phyloP scores from a whole-genome alignment of 1,139 yeast species.

The Saccharomyces pastorianus region DNA sequence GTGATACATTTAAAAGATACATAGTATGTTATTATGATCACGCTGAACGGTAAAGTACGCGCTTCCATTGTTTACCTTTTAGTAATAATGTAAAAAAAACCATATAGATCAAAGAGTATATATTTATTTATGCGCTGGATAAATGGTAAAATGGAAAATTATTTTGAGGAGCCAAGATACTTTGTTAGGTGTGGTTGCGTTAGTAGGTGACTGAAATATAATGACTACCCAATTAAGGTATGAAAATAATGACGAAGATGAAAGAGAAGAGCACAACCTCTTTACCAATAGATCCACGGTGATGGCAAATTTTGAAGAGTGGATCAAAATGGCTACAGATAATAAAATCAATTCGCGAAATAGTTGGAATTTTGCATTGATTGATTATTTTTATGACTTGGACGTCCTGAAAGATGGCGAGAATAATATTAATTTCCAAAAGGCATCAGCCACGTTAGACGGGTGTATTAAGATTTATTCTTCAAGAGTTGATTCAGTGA shows the following conservation, averaged over 20 bases:
- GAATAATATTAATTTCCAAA: slow-evolving; percentile 41
- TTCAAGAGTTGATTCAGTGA: slow-evolving; percentile 84
- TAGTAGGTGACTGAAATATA: not conserved
- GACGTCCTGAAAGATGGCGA: slow-evolving; percentile 30
- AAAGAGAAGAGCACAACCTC: slow-evolving; percentile 21
- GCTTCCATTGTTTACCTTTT: not conserved
- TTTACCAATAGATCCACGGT: slow-evolving; percentile 34
- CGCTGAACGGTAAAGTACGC: not conserved
- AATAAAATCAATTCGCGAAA: slow-evolving; percentile 64
- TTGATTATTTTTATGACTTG: slow-evolving; percentile 57
- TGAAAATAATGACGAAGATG: slow-evolving; percentile 14
- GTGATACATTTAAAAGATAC: not conserved
- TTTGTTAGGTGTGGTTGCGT: too few relatives aligned
- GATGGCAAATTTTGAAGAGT: slow-evolving; percentile 75
- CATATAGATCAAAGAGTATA: slow-evolving; percentile 18
- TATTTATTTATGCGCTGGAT: not conserved
- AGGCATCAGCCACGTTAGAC: slow-evolving; percentile 72
- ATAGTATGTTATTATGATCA: not conserved
- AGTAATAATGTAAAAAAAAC: slow-evolving; percentile 27
- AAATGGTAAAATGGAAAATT: too few relatives aligned
- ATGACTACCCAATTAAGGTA: slow-evolving; percentile 20
- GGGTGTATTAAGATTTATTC: slow-evolving; percentile 83
- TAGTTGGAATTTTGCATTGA: slow-evolving; percentile 77
- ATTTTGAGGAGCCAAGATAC: too few relatives aligned
- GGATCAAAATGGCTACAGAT: slow-evolving; percentile 86